Evolutionary conservation across 1,139 yeast species (phyloP).

Genomic region (Pichia inconspicua): DNA sequence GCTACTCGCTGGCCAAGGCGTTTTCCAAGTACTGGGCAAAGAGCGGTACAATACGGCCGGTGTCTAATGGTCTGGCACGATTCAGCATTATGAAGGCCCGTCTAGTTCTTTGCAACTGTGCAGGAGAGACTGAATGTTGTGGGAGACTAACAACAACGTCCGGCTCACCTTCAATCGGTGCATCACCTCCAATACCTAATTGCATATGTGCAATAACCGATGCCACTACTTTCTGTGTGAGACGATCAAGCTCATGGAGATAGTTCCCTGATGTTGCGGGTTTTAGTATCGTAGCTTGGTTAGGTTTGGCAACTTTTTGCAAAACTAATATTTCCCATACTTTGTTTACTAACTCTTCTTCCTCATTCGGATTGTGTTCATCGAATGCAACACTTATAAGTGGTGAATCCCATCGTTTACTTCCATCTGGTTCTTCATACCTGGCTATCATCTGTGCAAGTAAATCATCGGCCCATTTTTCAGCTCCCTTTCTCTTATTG

Average conservation of each 20-base stretch:
- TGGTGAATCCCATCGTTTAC: constrained; percentile 92
- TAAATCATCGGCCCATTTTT: constrained; percentile 60
- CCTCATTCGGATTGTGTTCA: constrained; percentile 42
- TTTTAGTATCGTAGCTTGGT: constrained; percentile 66
- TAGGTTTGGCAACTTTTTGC: constrained; percentile 60
- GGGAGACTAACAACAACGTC: constrained; percentile 53
- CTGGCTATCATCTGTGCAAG: constrained; percentile 69
- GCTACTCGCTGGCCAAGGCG: neutral
- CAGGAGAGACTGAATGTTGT: constrained; percentile 50
- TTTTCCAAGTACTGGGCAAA: constrained; percentile 58
- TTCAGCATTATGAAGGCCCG: constrained; percentile 76
- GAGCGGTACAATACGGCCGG: constrained; percentile 56
- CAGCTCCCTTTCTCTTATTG: constrained; percentile 24
- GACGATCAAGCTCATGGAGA: constrained; percentile 68
- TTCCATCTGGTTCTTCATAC: constrained; percentile 87
- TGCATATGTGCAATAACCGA: constrained; percentile 56
- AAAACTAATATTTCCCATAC: constrained; percentile 67
- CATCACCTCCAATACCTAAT: constrained; percentile 45
- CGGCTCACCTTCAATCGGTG: constrained; percentile 20
- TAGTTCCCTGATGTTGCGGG: constrained; percentile 70
- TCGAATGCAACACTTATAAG: constrained; percentile 56
- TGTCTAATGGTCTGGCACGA: constrained; percentile 65
- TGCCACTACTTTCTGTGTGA: constrained; percentile 56
- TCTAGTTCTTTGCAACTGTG: constrained; percentile 76
- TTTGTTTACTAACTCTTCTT: constrained; percentile 50